These are phyloP conservation scores for Nymphaea colorata DNA, from an alignment of 164 flowering plant genomes.

Conservation along the genomic window DNA sequence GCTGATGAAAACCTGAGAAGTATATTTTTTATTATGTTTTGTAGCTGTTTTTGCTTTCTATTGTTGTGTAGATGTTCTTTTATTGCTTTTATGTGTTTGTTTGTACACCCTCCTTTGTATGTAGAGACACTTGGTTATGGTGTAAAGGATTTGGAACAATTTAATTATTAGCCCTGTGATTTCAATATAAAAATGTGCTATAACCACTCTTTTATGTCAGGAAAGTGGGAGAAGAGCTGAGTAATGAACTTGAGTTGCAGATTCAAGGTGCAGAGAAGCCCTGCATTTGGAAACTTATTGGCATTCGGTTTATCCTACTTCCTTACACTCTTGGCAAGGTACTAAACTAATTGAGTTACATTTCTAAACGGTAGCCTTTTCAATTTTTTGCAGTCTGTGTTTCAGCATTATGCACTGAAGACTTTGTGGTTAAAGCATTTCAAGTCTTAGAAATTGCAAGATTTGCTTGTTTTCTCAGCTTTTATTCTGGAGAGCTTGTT, in stretches of 20 bases:
- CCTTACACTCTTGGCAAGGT: conserved; percentile 93
- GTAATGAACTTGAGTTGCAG: conserved; percentile 88
- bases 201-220: conserved; percentile 18
- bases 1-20: too few species aligned
- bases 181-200: too few species aligned
- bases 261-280: conserved; percentile 90
- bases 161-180: too few species aligned
- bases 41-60: too few species aligned
- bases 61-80: too few species aligned
- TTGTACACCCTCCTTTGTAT: too few species aligned
- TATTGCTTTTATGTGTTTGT: too few species aligned
- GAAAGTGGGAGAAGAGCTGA: conserved; percentile 61
- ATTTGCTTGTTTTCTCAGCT: conserved; percentile 35
- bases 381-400: not conserved
- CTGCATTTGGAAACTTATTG: conserved; percentile 70
- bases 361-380: not conserved
- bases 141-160: too few species aligned
- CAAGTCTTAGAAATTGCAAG: not conserved
- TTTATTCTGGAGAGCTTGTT: conserved; percentile 49
- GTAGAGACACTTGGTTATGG: too few species aligned
- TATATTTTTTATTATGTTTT: too few species aligned
- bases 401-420: too few species aligned
- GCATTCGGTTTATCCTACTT: conserved; percentile 54
- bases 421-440: not conserved
- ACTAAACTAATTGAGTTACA: conserved; percentile 1